Evolutionary conservation across 345 rosid species (phyloP), one percentile per base, ranked within the genome.

Genomic region (Gossypium raimondii): DNA sequence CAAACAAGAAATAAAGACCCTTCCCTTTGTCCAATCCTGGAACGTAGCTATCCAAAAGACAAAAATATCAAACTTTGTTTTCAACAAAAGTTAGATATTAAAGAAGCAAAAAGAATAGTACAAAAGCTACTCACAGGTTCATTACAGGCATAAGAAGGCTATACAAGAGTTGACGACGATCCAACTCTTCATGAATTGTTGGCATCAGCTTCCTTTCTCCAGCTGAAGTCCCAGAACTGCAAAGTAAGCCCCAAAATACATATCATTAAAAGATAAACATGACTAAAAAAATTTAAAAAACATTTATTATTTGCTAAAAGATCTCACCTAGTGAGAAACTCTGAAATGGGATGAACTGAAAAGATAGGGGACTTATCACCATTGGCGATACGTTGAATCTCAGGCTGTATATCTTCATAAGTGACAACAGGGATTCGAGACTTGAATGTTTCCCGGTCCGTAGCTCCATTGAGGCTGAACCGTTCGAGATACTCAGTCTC

Each of bases 151-250:
- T 89, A 71, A 94, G 89, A 76, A 94, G 95, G 80, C 92, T 91
- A 81, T 88, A 92, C 52, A 94, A 67, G 48, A 78, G 74, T 79
- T 79, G 85, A 56, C 98, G 95, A 51, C 98, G 90, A 59, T 89
- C 93, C 77, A 86, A 58, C 72, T 94, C 98, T 79, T 92, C 97
- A 20, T 83, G 80, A 78, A 88, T 94, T 16, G 97, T 88, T 29
- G 98, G 98, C 97, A 94, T 89, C 80, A 94, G 65, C 80, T 94
- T 94, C 44, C 98, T 89, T 79, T 94, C 98, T 18, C 98, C 98
- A 4, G 93, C 98, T 34, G 98, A 94, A 62, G 98, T 94, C 13
- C 98, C 97, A 63, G 98, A 94, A 77, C 98, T 94, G 81, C 29
- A 65, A 70, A 22, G 27, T 27, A 62, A 27, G 2, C 29, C 34